Base-by-base conservation (phyloP, 2,329 filamentous ascomycete species). In the Dactylella cylindrospora region DNA sequence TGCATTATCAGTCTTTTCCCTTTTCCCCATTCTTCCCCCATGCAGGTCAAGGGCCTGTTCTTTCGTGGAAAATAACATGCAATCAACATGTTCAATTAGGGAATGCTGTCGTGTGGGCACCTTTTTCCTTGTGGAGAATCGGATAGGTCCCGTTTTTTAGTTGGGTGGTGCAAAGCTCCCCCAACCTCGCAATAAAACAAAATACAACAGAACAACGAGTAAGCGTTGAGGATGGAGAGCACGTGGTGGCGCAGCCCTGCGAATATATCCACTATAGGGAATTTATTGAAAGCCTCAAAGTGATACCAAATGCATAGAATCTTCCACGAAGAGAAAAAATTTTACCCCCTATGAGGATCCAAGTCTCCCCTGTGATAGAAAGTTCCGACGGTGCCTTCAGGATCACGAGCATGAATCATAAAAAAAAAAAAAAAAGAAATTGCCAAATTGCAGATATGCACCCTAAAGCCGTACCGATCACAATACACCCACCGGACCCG, bases 191-290 rank as follows among this genome's bases (percentile, higher is more conserved):
- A 33, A 7, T 8, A 3, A 15, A 39, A 22, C 23, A 61, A 60
- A 62, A 62, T 62, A 20, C 57, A 62, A 62, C 57, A 62, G 43
- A 47, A 61, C 55, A 61, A 62, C 57, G 57, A 62, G 57, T 62
- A 35, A 62, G 49, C 36, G 28, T 62, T 44, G 43, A 47, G 54
- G 57, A 62, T 39, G 13, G 6, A 29, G 43, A 29, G 43, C 57
- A 62, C 57, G 57, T 62, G 57, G 57, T 62, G 57, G 57, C 57
- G 57, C 57, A 62, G 57, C n/a, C 25, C 23, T 40, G 25, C 28
- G 12, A 17, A 39, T 10, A 13, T 17, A 9, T 12, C 53, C 31
- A 31, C 28, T 33, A n/a, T 15, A 6, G 15, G 32, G 13, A n/a
- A n/a, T n/a, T n/a, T n/a, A n/a, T n/a, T 25, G 17, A 26, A 22